These are phyloP conservation scores for Gonium pectorale DNA, from an alignment of 139 green algal genomes.

Conservation along the genomic window DNA sequence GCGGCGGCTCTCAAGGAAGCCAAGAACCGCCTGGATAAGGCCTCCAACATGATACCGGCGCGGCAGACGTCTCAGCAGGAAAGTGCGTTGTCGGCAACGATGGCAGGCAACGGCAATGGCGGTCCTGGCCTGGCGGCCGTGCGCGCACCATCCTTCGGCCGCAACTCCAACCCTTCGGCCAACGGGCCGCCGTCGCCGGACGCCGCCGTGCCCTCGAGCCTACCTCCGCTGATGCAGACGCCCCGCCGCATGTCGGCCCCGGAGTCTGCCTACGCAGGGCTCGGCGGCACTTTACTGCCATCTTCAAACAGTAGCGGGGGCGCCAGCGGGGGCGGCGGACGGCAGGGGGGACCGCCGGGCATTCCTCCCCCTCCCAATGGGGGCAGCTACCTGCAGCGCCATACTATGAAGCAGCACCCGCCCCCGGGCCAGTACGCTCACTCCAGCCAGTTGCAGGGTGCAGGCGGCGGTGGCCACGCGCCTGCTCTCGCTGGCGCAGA, in stretches of 20 bases:
- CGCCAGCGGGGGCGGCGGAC: neutral
- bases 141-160: neutral
- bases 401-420: neutral
- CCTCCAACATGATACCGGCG: neutral
- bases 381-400: neutral
- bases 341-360: neutral
- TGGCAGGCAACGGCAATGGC: neutral
- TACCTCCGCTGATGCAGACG: slow-evolving; percentile 8
- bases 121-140: neutral
- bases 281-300: neutral
- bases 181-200: slow-evolving; percentile 20
- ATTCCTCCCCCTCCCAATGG: neutral
- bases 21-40: neutral
- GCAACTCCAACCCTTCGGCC: neutral
- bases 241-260: slow-evolving; percentile 7
- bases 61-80: neutral
- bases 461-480: neutral
- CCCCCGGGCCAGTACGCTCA: neutral
- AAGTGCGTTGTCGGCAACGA: neutral
- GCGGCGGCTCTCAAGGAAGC: neutral
- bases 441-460: too few species aligned
- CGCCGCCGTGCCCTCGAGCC: neutral
- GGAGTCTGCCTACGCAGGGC: neutral
- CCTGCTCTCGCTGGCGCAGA: neutral
- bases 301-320: neutral